phyloP scores from a whole-genome alignment of 306 rosid species.

The Lotus japonicus region DNA sequence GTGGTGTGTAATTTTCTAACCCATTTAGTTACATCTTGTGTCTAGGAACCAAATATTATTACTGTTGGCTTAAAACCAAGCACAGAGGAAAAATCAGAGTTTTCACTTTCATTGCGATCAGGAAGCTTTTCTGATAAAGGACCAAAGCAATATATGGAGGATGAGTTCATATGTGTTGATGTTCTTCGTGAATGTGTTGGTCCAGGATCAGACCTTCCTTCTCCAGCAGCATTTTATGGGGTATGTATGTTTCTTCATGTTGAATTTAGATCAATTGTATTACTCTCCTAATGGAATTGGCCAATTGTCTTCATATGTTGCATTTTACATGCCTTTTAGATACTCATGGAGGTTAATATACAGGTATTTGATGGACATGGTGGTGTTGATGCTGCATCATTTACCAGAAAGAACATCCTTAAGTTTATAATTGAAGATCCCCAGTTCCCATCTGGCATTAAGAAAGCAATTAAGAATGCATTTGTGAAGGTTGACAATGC shows the following conservation, averaged over 20 bases:
- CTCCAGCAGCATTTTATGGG: constrained; percentile 65
- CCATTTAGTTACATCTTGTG: background rate
- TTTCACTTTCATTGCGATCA: constrained; percentile 35
- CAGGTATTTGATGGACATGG: constrained; percentile 75
- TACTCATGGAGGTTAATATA: constrained; percentile 7
- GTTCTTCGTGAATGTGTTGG: constrained; percentile 28
- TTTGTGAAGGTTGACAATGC: constrained; percentile 56
- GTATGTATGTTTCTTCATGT: constrained; percentile 37
- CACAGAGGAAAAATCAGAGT: constrained; percentile 34
- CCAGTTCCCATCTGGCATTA: constrained; percentile 32
- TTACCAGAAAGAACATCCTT: constrained; percentile 41
- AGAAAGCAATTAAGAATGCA: constrained; percentile 43
- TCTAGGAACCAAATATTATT: constrained; percentile 39
- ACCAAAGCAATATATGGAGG: constrained; percentile 71
- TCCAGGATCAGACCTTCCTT: constrained; percentile 22
- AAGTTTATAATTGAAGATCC: constrained; percentile 45
- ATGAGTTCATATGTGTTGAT: constrained; percentile 47
- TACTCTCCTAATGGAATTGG: background rate
- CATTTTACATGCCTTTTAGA: background rate
- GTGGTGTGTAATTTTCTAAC: background rate
- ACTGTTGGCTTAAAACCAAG: constrained; percentile 26
- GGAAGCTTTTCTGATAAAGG: constrained; percentile 59
- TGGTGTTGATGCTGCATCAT: constrained; percentile 58
- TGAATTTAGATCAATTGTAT: background rate
- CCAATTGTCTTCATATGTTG: background rate